These are phyloP conservation scores for Wickerhamiella azymoides DNA, from an alignment of 805 yeast species.

Conservation along the genomic window DNA sequence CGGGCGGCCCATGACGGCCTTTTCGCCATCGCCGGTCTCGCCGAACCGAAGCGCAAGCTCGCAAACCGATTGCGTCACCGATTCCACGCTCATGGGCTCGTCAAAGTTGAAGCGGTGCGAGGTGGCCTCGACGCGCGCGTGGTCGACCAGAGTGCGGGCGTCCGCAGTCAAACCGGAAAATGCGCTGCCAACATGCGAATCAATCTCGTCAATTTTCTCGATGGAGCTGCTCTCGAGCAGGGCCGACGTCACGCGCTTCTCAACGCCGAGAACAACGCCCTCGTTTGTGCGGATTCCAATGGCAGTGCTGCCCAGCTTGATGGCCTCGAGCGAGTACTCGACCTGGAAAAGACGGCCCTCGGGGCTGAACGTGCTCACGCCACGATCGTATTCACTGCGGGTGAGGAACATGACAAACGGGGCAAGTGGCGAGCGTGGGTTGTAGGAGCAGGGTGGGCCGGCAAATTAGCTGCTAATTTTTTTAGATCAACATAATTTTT, in stretches of 20 bases:
- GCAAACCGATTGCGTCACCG: conserved; percentile 91
- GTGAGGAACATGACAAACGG: conserved; percentile 66
- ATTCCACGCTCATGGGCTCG: conserved; percentile 83
- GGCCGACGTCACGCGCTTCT: conserved; percentile 89
- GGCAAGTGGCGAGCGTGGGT: neutral
- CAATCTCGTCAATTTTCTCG: conserved; percentile 92
- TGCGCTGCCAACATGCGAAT: conserved; percentile 91
- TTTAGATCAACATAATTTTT: too few species aligned
- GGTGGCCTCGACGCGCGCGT: conserved; percentile 73
- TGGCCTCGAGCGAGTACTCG: conserved; percentile 94
- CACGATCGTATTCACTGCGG: conserved; percentile 99
- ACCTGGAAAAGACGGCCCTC: conserved; percentile 98
- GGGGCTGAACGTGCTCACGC: conserved; percentile 96
- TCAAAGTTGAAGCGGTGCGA: conserved; percentile 84
- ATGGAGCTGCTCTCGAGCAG: conserved; percentile 83
- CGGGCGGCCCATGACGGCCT: conserved; percentile 92
- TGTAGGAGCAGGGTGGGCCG: neutral
- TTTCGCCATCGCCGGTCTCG: conserved; percentile 84
- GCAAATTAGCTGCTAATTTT: too few species aligned
- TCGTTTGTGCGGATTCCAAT: conserved; percentile 91
- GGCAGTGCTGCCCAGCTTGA: conserved; percentile 94
- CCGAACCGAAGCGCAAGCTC: conserved; percentile 94
- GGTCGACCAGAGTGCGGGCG: conserved; percentile 97
- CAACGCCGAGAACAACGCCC: conserved; percentile 94
- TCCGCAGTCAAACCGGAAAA: conserved; percentile 98